phyloP scores from a whole-genome alignment of 1,284 basidiomycete genomes.

The Cystobasidium sp. region DNA sequence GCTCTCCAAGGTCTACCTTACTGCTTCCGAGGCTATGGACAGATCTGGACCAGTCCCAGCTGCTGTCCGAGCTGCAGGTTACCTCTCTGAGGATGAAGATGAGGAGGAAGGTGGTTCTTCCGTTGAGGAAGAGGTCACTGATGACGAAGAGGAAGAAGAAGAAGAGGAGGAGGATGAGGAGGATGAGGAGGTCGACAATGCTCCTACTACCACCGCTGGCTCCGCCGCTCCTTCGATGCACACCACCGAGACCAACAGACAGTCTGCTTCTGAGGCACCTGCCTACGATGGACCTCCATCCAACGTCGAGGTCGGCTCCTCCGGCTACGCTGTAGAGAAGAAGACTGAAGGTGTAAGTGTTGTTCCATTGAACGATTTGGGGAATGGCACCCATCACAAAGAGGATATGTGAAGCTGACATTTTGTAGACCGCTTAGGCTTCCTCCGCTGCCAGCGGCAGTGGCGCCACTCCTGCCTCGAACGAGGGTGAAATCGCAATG shows the following conservation, averaged over 20 bases:
- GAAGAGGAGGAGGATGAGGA: conserved; percentile 60
- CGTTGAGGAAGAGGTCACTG: conserved; percentile 74
- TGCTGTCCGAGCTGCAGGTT: conserved; percentile 86
- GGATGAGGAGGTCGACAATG: conserved; percentile 58
- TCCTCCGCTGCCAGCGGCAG: conserved; percentile 25
- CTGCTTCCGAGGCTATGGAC: conserved; percentile 92
- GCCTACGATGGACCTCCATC: conserved; percentile 57
- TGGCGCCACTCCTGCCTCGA: conserved; percentile 6
- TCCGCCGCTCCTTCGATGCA: conserved; percentile 42
- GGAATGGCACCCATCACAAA: not conserved
- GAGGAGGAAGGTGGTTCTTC: conserved; percentile 71
- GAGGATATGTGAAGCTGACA: not conserved
- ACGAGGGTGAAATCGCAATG: conserved; percentile 1
- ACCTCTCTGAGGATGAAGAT: conserved; percentile 69
- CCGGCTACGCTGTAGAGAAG: conserved; percentile 65
- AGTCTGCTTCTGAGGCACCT: conserved; percentile 53
- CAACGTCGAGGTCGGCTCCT: conserved; percentile 65
- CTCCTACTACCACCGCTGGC: conserved; percentile 32
- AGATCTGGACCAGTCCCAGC: conserved; percentile 89
- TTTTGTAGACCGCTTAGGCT: conserved; percentile 25
- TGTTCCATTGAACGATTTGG: not conserved
- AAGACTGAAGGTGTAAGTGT: conserved; percentile 44
- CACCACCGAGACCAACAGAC: conserved; percentile 49
- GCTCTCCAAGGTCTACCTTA: conserved; percentile 92
- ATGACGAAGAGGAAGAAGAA: conserved; percentile 60